phyloP scores from a whole-genome alignment of 805 yeast species.

The Peterozyma toletana region DNA sequence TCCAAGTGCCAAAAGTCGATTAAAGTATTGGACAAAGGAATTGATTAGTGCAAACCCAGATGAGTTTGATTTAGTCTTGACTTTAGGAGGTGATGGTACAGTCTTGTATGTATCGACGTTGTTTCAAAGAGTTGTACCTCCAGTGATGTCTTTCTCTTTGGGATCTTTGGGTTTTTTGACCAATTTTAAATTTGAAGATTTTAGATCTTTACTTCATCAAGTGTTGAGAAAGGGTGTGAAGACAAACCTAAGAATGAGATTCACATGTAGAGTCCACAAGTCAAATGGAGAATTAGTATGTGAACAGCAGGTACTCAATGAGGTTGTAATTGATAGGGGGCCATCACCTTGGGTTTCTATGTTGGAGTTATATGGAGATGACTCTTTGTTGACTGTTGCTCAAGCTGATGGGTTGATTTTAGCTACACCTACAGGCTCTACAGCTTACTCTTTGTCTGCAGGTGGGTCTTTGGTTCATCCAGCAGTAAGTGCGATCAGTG shows the following conservation, averaged over 20 bases:
- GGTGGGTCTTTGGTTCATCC: conserved; percentile 96
- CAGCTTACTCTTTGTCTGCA: conserved; percentile 91
- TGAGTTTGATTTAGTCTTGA: conserved; percentile 67
- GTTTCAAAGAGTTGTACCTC: conserved; percentile 84
- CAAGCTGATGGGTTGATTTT: conserved; percentile 92
- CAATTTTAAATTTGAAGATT: conserved; percentile 73
- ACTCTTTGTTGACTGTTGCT: conserved; percentile 75
- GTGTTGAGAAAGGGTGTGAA: conserved; percentile 67
- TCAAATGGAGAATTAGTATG: conserved; percentile 46
- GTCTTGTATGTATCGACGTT: conserved; percentile 82
- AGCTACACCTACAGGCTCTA: conserved; percentile 94
- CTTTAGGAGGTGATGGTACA: conserved; percentile 97
- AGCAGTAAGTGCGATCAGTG: conserved; percentile 83
- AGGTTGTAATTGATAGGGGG: conserved; percentile 86
- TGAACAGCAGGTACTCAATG: conserved; percentile 80
- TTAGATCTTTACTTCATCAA: conserved; percentile 46
- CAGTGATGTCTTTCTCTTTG: conserved; percentile 79
- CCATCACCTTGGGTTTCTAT: conserved; percentile 89
- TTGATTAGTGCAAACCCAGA: conserved; percentile 40
- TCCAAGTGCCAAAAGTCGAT: conserved; percentile 34
- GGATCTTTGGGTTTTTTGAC: conserved; percentile 94
- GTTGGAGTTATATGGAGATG: conserved; percentile 86
- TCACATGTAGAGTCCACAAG: conserved; percentile 68
- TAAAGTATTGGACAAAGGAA: conserved; percentile 66
- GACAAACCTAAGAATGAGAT: conserved; percentile 78